These are phyloP conservation scores for Calonectria leucothoes DNA, from an alignment of 2,329 filamentous ascomycete species.

Conservation along the genomic window DNA sequence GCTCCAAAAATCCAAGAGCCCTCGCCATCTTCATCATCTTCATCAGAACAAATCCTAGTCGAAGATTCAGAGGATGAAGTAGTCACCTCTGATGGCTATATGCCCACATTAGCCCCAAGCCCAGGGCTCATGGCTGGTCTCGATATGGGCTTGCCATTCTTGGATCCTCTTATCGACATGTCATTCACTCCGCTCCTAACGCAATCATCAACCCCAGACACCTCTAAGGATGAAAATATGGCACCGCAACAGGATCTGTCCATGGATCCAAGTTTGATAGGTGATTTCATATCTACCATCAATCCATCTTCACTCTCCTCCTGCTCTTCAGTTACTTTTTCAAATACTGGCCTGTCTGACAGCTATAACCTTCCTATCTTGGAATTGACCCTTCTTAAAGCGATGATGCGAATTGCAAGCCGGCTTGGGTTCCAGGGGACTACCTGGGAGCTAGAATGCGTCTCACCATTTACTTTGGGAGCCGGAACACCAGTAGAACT, in stretches of 20 bases:
- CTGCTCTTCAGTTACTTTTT: conserved; percentile 30
- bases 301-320: conserved; percentile 35
- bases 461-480: conserved; percentile 58
- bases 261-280: background rate
- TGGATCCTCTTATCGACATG: conserved; percentile 35
- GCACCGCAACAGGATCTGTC: conserved; percentile 1
- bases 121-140: conserved; percentile 33
- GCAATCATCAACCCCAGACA: conserved; percentile 22
- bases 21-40: conserved; percentile 15
- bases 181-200: conserved; percentile 32
- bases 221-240: conserved; percentile 10
- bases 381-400: conserved; percentile 61
- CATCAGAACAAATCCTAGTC: conserved; percentile 12
- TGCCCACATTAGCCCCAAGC: conserved; percentile 16
- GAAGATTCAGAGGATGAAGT: conserved; percentile 11
- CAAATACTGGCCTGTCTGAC: conserved; percentile 52
- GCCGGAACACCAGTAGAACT: conserved; percentile 46
- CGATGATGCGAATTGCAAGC: conserved; percentile 58
- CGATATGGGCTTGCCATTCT: conserved; percentile 37
- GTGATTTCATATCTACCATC: conserved; percentile 31
- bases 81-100: conserved; percentile 1
- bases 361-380: conserved; percentile 60
- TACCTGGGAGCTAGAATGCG: conserved; percentile 59
- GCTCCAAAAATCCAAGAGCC: background rate
- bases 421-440: conserved; percentile 55